phyloP scores from a whole-genome alignment of 2,329 filamentous ascomycete genomes.

The Fusarium vanettenii region DNA sequence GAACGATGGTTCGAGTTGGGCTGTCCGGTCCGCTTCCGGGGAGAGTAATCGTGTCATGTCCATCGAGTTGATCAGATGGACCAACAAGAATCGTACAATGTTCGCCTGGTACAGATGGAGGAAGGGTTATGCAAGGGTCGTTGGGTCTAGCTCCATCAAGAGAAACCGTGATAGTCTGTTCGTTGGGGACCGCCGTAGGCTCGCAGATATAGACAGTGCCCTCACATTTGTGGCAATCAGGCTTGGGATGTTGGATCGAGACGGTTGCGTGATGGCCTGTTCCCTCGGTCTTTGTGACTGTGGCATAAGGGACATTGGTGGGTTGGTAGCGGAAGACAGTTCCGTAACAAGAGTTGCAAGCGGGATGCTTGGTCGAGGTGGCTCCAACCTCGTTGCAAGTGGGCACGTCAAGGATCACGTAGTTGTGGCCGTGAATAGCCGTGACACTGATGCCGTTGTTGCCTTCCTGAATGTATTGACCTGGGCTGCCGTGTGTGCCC shows the following conservation, averaged over 20 bases:
- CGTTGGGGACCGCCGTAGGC: constrained; percentile 14
- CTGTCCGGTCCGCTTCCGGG: background rate
- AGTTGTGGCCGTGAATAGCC: background rate
- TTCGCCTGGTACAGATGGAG: background rate
- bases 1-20: background rate
- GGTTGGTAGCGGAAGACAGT: constrained; percentile 43
- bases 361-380: constrained; percentile 34
- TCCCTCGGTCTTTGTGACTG: constrained; percentile 30
- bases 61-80: background rate
- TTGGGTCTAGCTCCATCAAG: background rate
- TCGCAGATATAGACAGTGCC: constrained; percentile 43
- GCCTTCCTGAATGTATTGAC: background rate
- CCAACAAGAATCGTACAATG: background rate
- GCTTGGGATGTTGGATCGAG: constrained; percentile 31
- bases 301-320: constrained; percentile 38
- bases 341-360: constrained; percentile 36
- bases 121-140: background rate
- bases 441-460: background rate
- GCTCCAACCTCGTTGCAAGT: constrained; percentile 29
- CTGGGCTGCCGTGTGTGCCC: background rate
- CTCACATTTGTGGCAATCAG: constrained; percentile 34
- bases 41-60: background rate
- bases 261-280: constrained; percentile 28
- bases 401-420: constrained; percentile 40
- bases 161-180: background rate